Evolutionary conservation across 2,329 filamentous ascomycete species (phyloP).

Genomic region (Fonsecaea multimorphosa): DNA sequence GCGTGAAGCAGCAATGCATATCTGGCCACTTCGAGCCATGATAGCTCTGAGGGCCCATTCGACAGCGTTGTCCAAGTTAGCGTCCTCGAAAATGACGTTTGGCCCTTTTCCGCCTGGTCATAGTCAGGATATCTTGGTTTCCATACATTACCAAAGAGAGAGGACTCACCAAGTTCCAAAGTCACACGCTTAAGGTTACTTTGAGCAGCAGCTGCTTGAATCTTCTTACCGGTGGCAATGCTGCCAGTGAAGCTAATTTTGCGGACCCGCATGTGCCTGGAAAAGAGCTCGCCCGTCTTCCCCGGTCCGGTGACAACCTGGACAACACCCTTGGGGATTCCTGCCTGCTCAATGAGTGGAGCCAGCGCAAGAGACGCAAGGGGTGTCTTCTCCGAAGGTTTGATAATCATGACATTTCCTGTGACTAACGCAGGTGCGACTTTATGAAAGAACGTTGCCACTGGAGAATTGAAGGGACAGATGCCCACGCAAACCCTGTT

Average conservation of each 20-base stretch:
- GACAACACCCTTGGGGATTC: constrained; percentile 67
- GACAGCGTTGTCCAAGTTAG: constrained; percentile 44
- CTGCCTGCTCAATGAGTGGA: constrained; percentile 59
- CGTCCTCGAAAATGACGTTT: constrained; percentile 45
- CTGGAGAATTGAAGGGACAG: constrained; percentile 63
- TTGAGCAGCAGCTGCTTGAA: constrained; percentile 60
- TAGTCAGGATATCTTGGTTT: background rate
- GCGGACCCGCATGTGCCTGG: constrained; percentile 62
- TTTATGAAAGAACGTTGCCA: constrained; percentile 47
- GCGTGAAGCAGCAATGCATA: constrained; percentile 54
- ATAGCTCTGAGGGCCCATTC: constrained; percentile 43
- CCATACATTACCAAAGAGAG: background rate
- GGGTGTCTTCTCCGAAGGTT: constrained; percentile 63
- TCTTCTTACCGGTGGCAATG: constrained; percentile 63
- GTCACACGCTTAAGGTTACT: constrained; percentile 65
- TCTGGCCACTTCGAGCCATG: constrained; percentile 43
- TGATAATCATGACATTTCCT: constrained; percentile 61
- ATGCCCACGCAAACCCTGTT: constrained; percentile 56
- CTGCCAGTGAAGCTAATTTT: constrained; percentile 70
- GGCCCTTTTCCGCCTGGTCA: constrained; percentile 40
- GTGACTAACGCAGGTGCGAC: constrained; percentile 57
- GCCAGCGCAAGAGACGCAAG: constrained; percentile 60
- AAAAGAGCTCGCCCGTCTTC: constrained; percentile 63
- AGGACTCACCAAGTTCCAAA: constrained; percentile 57
- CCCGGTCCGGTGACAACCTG: constrained; percentile 66